A percentile compares a stretch with the other conserved stretches of the same genome.
Evolutionary conservation across 2,329 filamentous ascomycete genomes (phyloP).

Genomic region (Fusarium sp.): DNA sequence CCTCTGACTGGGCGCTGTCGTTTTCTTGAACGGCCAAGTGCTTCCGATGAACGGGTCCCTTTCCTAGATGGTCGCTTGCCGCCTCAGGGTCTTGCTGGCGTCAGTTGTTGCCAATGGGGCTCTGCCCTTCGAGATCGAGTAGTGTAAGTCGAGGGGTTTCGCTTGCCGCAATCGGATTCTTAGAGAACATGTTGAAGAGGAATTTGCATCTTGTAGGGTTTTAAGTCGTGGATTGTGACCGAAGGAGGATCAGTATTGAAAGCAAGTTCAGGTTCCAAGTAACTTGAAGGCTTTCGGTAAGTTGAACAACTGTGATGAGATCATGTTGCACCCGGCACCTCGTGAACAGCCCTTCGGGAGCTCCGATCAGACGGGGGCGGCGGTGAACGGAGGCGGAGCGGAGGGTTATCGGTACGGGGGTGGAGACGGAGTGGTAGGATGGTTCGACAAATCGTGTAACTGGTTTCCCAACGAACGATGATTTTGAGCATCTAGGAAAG

Average conservation of each 20-base stretch:
- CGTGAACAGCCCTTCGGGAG: constrained; percentile 22
- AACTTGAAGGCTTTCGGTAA: neutral
- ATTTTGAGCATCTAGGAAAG: neutral
- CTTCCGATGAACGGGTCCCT: constrained; percentile 34
- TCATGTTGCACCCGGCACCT: constrained; percentile 23
- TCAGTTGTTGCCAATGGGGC: constrained; percentile 1
- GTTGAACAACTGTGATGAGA: neutral
- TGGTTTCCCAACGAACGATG: neutral
- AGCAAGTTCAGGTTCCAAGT: no score
- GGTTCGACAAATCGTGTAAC: constrained; percentile 19
- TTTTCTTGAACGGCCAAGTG: constrained; percentile 34
- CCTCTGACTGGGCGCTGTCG: constrained; percentile 29
- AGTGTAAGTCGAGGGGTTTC: constrained; percentile 3
- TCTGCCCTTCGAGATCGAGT: neutral
- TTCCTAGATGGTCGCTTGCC: constrained; percentile 14
- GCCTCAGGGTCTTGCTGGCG: neutral
- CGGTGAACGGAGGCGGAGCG: constrained; percentile 45
- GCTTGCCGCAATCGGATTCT: neutral
- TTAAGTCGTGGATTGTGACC: neutral
- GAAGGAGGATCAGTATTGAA: neutral
- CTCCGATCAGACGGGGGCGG: constrained; percentile 39
- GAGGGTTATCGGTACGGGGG: constrained; percentile 41
- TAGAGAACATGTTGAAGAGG: neutral
- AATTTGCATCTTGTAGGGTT: neutral
- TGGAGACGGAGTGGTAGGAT: constrained; percentile 29